Evolutionary conservation across 129 eudicot genomes (phyloP).

Genomic region (Mikania micrantha): DNA sequence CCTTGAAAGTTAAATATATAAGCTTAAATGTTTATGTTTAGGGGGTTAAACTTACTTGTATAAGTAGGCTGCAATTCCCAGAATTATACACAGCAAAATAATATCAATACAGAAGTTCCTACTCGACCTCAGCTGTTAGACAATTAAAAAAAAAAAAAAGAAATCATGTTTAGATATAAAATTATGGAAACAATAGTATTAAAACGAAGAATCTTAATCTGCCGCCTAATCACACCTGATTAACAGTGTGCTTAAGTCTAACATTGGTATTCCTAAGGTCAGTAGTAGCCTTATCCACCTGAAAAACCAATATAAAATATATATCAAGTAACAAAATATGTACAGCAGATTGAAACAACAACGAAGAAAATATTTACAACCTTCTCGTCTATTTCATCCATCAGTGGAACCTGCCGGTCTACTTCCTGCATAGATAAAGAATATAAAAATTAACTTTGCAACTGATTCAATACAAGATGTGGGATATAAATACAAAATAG

Average conservation of each 20-base stretch:
- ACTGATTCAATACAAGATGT: background rate
- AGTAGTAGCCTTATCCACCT: constrained; percentile 92
- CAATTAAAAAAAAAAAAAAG: background rate
- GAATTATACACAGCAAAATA: constrained; percentile 59
- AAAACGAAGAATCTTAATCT: background rate
- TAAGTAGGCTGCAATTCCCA: constrained; percentile 73
- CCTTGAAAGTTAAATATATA: background rate
- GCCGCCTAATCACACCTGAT: constrained; percentile 60
- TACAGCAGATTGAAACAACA: background rate
- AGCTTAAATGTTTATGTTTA: background rate
- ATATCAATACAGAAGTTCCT: constrained; percentile 72
- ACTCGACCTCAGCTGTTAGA: constrained; percentile 77
- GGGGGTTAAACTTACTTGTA: constrained; percentile 57
- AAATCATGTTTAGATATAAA: background rate
- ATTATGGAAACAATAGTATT: background rate
- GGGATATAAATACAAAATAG: constrained; percentile 5
- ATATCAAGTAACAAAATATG: background rate
- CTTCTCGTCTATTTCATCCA: constrained; percentile 27
- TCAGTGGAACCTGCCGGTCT: constrained; percentile 16
- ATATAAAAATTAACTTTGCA: background rate
- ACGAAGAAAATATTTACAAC: constrained; percentile 5
- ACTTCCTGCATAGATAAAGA: constrained; percentile 15
- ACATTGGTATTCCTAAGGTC: constrained; percentile 87
- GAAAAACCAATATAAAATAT: constrained; percentile 5
- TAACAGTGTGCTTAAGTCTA: constrained; percentile 80